Base-by-base conservation (phyloP, 257 asterid genomes). In the Paulownia fortunei region DNA sequence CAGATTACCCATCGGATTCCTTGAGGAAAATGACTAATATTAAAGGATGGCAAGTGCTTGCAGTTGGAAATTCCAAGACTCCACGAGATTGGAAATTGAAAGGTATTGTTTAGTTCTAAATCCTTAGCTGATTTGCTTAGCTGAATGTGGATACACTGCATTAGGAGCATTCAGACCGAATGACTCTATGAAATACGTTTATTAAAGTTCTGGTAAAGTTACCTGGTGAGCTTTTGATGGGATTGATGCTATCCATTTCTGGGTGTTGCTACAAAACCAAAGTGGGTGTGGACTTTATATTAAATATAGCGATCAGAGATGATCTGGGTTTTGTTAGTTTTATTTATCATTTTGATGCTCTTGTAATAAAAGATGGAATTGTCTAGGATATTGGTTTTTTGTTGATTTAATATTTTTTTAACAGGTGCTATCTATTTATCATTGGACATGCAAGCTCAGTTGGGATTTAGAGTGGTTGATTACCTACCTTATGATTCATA, bases 1-100 rank as follows among this genome's bases (percentile, higher is more conserved):
- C 92, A 0, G 90, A 87, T 76, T 87, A 90, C 39, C 94, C 97
- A 0, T 87, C 97, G 4, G 88, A 82, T 78, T 80, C 90, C 2
- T 65, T 92, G 59, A 66, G 32, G 27, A 84, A 73, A 63, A 39
- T 90, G 81, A 76, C 56, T 34, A 87, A 64, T 37, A 84, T 89
- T 59, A 93, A 86, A 82, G 97, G 98, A 0, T 93, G 99, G 99
- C 99, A 93, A 72, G 84, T 96, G 62, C 92, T 96, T 65, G 99
- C 99, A 7, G 76, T 96, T 73, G 99, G 98, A 80, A 93, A 92
- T 69, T 96, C 98, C 0, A 89, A 60, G 79, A 91, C 99, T n/a
- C 99, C 97, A 0, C 87, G 87, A 65, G 98, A 96, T 72, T 96
- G 99, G 99, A 85, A 39, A 19, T 85, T 92, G 80, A 96, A 94